These are phyloP conservation scores for Myxozyma neotropica DNA, from an alignment of 805 yeast genomes.

Conservation along the genomic window DNA sequence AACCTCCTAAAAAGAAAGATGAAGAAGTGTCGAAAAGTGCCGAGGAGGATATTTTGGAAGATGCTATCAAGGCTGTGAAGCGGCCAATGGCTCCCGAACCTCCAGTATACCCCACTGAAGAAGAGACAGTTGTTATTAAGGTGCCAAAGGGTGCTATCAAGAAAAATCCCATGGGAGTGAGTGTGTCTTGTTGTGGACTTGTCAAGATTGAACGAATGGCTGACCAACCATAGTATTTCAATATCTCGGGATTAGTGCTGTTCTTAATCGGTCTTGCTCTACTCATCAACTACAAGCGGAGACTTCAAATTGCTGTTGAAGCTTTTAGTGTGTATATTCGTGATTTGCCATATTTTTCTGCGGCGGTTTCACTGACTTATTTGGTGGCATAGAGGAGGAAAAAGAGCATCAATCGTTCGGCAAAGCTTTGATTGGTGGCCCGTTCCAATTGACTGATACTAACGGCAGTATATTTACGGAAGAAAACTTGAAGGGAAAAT, in stretches of 20 bases:
- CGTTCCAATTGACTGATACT: constrained; percentile 71
- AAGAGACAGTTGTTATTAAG: constrained; percentile 22
- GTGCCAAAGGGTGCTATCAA: constrained; percentile 2
- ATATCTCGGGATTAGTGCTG: constrained; percentile 16
- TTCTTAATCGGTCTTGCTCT: constrained; percentile 13
- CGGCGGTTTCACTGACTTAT: neutral
- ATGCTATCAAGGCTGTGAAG: constrained; percentile 5
- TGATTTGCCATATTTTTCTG: too few species aligned
- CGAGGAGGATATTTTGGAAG: constrained; percentile 13
- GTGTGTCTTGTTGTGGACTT: neutral
- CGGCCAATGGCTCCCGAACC: constrained; percentile 11
- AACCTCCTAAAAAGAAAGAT: neutral
- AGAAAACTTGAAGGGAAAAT: constrained; percentile 72
- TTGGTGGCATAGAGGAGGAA: constrained; percentile 15
- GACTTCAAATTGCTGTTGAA: constrained; percentile 26
- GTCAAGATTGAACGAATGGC: neutral
- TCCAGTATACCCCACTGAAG: constrained; percentile 1
- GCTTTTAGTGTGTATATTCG: constrained; percentile 11
- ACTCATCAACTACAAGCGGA: constrained; percentile 20
- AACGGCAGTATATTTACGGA: constrained; percentile 76
- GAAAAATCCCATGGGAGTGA: constrained; percentile 21
- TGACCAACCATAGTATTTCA: constrained; percentile 16
- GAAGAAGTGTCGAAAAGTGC: neutral
- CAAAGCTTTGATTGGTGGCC: constrained; percentile 90
- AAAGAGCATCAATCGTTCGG: constrained; percentile 49